Evolutionary conservation across 441 rosid genomes (phyloP), one percentile per base, ranked within the genome.

Genomic region (Kokia cookei): DNA sequence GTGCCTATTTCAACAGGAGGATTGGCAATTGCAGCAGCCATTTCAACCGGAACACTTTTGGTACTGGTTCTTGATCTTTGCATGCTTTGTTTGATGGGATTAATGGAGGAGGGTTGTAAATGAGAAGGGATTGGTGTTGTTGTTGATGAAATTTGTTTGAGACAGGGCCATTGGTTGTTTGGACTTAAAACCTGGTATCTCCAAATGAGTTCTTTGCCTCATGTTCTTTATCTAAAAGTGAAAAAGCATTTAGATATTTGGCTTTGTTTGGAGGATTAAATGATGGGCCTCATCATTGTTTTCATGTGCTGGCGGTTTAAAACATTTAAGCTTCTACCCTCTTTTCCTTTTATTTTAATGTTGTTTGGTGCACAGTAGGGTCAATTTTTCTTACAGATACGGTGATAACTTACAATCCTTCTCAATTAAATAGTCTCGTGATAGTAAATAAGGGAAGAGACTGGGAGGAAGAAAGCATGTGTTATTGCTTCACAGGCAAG

Each of bases 1-100:
- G 90, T 82, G 78, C 93, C 93, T 35, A 89, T 83, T 74, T 85
- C 82, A 14, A 66, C 79, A 3, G 87, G 94, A 74, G 73, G 40
- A 5, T 76, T 57, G 0, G 67, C 60, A 51, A 14, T n/a, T 61
- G 76, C 75, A 73, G 76, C 74, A 75, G 77, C 82, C 84, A 72
- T 83, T 64, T 74, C 79, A 69, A 76, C 65, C 0, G 69, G 62
- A 37, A 61, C 65, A 60, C 67, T 72, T 35, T 54, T 37, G 66
- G 75, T 11, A 9, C 65, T 71, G 45, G 27, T 69, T 69, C 61
- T 66, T 63, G 82, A 78, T 77, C 82, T 79, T 59, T 76, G 37
- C 84, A 76, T 81, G 80, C 51, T 76, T 69, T 65, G 70, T 58
- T 35, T 32, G 47, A 59, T 62, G 55, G 19, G 54, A 47, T 63